Base-by-base conservation (phyloP, 139 green algal genomes). In the Closterium sp. region DNA sequence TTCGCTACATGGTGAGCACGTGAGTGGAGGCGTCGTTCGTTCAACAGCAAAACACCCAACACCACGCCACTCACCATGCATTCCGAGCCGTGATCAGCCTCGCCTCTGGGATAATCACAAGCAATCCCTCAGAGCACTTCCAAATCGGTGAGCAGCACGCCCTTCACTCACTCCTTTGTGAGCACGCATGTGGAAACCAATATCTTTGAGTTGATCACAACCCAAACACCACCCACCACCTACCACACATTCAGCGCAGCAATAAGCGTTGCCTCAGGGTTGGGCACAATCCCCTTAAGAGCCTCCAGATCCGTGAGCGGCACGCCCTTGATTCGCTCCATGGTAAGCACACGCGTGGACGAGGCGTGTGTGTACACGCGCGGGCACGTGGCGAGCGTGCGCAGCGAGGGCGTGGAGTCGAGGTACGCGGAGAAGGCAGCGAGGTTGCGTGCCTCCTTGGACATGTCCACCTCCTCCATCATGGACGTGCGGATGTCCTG, bases 231-330 rank as follows among this genome's bases (percentile, higher is more conserved):
- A 66, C 43, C 43, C 43, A 66, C 23, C 33, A 55, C 36, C 10
- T 55, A 94, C 98, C 98, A 99, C 0, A 96, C 97, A 95, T 99
- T 99, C 76, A 99, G 96, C 1, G 98, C 98, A 38, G 95, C 95
- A 86, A 99, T 97, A 0, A 99, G 95, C 12, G 91, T 93, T 2
- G 84, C 36, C 88, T 96, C 95, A 12, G 95, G 92, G 36, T 90
- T 83, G 6, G n/a, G 34, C 76, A 90, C 36, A 2, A 94, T 76
- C 5, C 16, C 12, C n/a, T 95, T 90, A 76, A 99, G 97, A 25
- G 97, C 96, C 4, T 96, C 95, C 84, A 99, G 94, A 94, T 99
- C 97, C 2, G 97, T 98, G 2, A 99, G 95, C 0, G 97, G 95
- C n/a, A 97, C 97, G 10, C 98, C 98, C 31, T 95, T 64, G 83